Conservation (phyloP, 768 basidiomycete species). For the Trametopsis cervina region DNA sequence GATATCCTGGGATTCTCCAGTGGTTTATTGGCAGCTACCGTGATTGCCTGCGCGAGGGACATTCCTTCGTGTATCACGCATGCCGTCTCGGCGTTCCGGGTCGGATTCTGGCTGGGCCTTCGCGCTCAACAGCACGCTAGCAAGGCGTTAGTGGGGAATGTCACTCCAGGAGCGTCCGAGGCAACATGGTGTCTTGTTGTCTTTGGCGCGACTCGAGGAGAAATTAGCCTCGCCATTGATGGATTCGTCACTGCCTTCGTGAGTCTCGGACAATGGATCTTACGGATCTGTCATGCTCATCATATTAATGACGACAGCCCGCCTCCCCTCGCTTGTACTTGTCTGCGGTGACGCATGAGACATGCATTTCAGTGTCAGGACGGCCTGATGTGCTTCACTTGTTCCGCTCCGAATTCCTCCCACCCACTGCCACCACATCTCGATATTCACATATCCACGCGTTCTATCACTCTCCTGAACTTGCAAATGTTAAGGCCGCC, state of each 20-base stretch:
- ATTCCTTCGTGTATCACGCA: constrained; percentile 6
- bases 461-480: constrained; percentile 11
- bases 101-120: constrained; percentile 16
- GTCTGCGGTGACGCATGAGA: constrained; percentile 11
- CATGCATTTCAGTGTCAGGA: constrained; percentile 15
- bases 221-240: constrained; percentile 9
- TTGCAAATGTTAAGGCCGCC: constrained; percentile 4
- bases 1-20: constrained; percentile 15
- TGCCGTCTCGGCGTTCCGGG: constrained; percentile 11
- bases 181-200: constrained; percentile 14
- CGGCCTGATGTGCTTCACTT: constrained; percentile 6
- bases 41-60: constrained; percentile 9
- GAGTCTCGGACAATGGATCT: background rate
- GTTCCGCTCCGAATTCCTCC: constrained; percentile 9
- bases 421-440: background rate
- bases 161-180: too few relatives aligned
- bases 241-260: constrained; percentile 8
- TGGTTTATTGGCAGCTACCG: constrained; percentile 13
- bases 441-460: constrained; percentile 10
- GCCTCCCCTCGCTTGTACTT: constrained; percentile 7
- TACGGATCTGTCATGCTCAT: background rate
- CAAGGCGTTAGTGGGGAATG: background rate
- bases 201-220: constrained; percentile 10
- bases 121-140: constrained; percentile 6
- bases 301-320: background rate